phyloP scores from a whole-genome alignment of 148 eudicot species.

The Nepenthes mirabilis region DNA sequence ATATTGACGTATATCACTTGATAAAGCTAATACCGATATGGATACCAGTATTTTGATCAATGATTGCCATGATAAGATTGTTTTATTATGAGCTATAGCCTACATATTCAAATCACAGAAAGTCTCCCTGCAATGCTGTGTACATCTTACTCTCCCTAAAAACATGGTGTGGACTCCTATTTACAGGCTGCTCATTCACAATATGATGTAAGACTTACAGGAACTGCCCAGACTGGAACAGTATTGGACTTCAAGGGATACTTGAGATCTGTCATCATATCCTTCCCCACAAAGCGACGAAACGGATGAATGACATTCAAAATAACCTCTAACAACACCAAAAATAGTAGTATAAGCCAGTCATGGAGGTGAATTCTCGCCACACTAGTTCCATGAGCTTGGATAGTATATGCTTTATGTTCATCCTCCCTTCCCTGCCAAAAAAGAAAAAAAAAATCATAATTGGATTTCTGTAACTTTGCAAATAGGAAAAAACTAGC shows the following conservation, averaged over 20 bases:
- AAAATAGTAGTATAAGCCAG: constrained; percentile 56
- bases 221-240: constrained; percentile 72
- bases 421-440: constrained; percentile 9
- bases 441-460: not conserved
- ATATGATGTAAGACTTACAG: constrained; percentile 29
- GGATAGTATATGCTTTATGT: constrained; percentile 39
- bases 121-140: no score
- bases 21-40: no score
- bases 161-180: no score
- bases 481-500: no score
- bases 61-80: no score
- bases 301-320: constrained; percentile 51
- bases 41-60: no score
- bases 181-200: no score
- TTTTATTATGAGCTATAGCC: no score
- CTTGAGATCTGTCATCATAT: constrained; percentile 69
- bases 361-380: constrained; percentile 66
- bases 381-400: constrained; percentile 45
- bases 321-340: constrained; percentile 24
- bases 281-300: constrained; percentile 68
- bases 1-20: no score
- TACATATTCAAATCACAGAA: no score
- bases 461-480: no score
- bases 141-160: no score
- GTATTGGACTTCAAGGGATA: constrained; percentile 62